Evolutionary conservation across 2,329 filamentous ascomycete species (phyloP), one percentile per base, ranked within the genome.

Genomic region (Hymenoscyphus salicellus): DNA sequence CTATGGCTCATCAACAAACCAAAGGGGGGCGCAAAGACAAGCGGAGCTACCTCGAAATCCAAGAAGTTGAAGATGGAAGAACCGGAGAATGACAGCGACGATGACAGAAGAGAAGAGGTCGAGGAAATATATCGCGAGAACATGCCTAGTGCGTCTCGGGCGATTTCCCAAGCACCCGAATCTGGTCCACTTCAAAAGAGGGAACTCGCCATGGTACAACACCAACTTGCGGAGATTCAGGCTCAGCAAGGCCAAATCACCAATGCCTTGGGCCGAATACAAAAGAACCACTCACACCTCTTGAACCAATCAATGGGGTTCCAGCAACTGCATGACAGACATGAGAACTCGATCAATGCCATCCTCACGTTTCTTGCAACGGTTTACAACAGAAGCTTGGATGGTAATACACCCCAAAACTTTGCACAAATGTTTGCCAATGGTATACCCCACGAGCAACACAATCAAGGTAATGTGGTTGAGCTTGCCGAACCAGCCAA

Each of bases 341-440:
- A 99, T 74, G 95, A 99, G 75, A 97, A 94, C 75, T 97, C 94
- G 0, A 98, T 99, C 78, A 98, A 97, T 74, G 94, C 94, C n/a
- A 98, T 99, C 67, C 84, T 99, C 52, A 96, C 93, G 59, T 98
- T 99, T 77, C 84, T 99, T 23, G 95, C 94, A 56, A 98, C 96
- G 14, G 94, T 99, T 52, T 99, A 98, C 79, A 90, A 96, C 68
- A 90, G 96, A 73, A 96, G 92, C 68, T 80, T 99, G 59, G 93
- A 97, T 75, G 92, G 93, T 41, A 90, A 94, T 36, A 85, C 86
- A 20, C 83, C 86, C 1, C 87, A 91, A 73, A 94, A 91, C 66
- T 85, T 98, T 52, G 88, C 90, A 63, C 93, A 96, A 70, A 89
- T 97, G 74, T 91, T 98, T 74, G 87, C 88, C 4, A 89, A 87